Evolutionary conservation across 2,329 filamentous ascomycete genomes (phyloP).

Genomic region (Ceratocystis lukuohia): DNA sequence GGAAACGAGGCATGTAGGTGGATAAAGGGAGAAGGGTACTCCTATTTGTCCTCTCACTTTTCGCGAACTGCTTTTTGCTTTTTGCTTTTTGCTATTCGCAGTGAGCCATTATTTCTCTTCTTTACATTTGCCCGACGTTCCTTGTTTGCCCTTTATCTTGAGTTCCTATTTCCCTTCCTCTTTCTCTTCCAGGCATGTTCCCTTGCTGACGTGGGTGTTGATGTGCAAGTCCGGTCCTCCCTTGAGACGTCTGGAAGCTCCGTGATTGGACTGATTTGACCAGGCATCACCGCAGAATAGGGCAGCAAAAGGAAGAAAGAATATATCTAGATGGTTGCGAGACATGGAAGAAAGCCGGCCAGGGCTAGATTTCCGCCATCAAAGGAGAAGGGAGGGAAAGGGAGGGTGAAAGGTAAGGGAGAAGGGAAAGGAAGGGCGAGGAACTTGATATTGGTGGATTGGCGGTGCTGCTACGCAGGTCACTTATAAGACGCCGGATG

Average conservation of each 20-base stretch:
- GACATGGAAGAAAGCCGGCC: background rate
- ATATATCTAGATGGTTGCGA: slow-evolving; percentile 1
- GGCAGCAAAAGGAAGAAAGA: background rate
- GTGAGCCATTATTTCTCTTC: background rate
- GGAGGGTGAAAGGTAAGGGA: too few relatives aligned
- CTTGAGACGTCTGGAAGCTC: background rate
- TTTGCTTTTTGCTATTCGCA: background rate
- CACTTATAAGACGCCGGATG: too few relatives aligned
- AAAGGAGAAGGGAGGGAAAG: too few relatives aligned
- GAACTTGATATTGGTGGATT: background rate
- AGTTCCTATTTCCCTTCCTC: background rate
- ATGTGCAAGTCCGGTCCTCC: background rate
- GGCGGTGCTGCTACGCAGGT: background rate
- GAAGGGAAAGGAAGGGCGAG: background rate
- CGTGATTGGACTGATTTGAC: background rate
- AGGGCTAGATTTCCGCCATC: too few relatives aligned
- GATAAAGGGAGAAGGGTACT: background rate
- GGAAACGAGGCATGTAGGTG: background rate
- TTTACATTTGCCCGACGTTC: background rate
- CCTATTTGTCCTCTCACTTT: background rate
- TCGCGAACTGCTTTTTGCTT: background rate
- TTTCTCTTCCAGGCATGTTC: background rate
- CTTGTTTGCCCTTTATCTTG: background rate
- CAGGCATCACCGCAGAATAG: background rate
- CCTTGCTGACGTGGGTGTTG: background rate